A percentile compares a stretch with the other conserved stretches of the same genome.
phyloP scores from a whole-genome alignment of 768 basidiomycete genomes.

The Suillus sp. region DNA sequence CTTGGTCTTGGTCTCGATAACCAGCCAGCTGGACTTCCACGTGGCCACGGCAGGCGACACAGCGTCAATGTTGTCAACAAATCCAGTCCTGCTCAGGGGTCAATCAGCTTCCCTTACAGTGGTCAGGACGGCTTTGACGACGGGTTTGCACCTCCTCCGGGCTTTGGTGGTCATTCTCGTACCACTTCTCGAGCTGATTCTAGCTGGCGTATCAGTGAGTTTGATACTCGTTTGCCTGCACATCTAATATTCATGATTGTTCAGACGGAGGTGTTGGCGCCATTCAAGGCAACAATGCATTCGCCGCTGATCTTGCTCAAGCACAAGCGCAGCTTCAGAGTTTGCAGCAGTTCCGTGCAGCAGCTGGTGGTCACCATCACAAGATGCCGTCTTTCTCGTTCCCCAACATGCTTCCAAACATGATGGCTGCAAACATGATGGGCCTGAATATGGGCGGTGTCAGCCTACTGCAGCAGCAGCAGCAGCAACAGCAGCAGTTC shows the following conservation, averaged over 20 bases:
- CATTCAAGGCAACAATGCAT: conserved; percentile 59
- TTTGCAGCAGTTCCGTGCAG: conserved; percentile 94
- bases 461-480: conserved; percentile 89
- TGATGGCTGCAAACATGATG: conserved; percentile 98
- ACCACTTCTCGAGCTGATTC: conserved; percentile 76
- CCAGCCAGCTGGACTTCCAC: conserved; percentile 65
- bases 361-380: conserved; percentile 90
- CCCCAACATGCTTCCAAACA: conserved; percentile 96
- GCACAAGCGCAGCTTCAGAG: conserved; percentile 97
- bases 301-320: conserved; percentile 87
- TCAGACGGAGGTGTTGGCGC: conserved; percentile 64
- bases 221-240: not conserved
- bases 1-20: conserved; percentile 63
- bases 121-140: conserved; percentile 78
- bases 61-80: conserved; percentile 93
- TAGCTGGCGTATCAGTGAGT: conserved; percentile 89
- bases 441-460: conserved; percentile 80
- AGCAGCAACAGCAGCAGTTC: conserved; percentile 72
- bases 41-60: conserved; percentile 86
- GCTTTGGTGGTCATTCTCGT: conserved; percentile 70
- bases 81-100: conserved; percentile 46
- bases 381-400: conserved; percentile 98
- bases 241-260: conserved; percentile 2
- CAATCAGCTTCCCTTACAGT: conserved; percentile 52
- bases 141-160: conserved; percentile 64